Percentiles rank a stretch among this genome's conserved stretches.
These are phyloP conservation scores for Pseudogymnoascus sp. DNA, from an alignment of 2,329 filamentous ascomycete genomes.

Conservation along the genomic window DNA sequence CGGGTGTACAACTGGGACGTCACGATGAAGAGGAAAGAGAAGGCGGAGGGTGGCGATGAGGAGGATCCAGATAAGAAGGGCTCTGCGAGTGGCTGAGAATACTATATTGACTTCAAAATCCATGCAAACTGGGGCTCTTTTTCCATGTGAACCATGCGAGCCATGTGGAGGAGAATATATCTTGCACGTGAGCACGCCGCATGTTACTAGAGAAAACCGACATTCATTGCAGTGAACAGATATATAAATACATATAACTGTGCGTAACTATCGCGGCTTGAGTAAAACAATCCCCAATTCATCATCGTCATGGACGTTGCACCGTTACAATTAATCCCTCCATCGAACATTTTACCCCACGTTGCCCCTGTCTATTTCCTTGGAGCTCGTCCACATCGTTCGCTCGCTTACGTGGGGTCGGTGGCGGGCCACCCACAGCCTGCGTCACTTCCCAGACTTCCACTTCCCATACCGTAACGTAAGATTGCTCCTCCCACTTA, in stretches of 20 bases:
- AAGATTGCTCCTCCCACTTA: neutral
- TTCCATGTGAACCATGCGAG: neutral
- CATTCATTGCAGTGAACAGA: neutral
- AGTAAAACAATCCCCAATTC: neutral
- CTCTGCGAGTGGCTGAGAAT: slow-evolving; percentile 25
- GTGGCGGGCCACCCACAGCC: neutral
- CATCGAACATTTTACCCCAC: neutral
- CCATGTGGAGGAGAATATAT: neutral
- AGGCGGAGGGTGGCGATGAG: slow-evolving; percentile 50
- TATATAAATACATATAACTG: neutral
- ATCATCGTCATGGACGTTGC: neutral
- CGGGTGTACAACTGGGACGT: slow-evolving; percentile 99
- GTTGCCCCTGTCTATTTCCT: neutral
- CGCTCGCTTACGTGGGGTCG: neutral
- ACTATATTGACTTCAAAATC: neutral
- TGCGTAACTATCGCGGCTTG: neutral
- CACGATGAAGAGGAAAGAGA: slow-evolving; percentile 88
- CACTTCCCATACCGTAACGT: slow-evolving; percentile 6
- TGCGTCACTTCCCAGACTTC: neutral
- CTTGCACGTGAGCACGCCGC: neutral
- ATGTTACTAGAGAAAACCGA: neutral
- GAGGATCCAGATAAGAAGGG: slow-evolving; percentile 29
- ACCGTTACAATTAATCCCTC: neutral
- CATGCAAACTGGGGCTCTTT: neutral
- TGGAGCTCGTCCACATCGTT: neutral